Conservation (phyloP, 2,329 filamentous ascomycete genomes). For the Aspergillus melleus region DNA sequence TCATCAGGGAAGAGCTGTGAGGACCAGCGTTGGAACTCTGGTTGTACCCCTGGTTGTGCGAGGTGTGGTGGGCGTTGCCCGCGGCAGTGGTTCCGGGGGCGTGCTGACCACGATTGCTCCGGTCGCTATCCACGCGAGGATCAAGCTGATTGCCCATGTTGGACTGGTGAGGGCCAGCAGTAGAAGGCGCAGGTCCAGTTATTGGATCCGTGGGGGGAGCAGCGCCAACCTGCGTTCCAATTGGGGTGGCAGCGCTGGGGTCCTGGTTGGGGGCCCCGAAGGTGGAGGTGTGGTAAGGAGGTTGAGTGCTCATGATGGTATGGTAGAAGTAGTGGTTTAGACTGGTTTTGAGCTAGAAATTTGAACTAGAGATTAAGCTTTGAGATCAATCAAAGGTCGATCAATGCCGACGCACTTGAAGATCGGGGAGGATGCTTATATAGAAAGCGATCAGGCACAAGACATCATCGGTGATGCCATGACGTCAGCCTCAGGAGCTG, state of each 20-base stretch:
- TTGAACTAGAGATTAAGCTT: not conserved
- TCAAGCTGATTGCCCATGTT: conserved; percentile 40
- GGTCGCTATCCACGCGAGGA: conserved; percentile 27
- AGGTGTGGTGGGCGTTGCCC: conserved; percentile 1
- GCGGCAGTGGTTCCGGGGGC: not conserved
- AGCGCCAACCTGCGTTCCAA: conserved; percentile 12
- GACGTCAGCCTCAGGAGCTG: not conserved
- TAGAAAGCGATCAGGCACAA: not conserved
- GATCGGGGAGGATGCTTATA: not conserved
- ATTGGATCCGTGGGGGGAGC: conserved; percentile 4
- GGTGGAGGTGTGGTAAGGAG: conserved; percentile 16
- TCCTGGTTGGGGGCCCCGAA: conserved; percentile 13
- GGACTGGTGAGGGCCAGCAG: conserved; percentile 19
- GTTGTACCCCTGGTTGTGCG: too few relatives aligned
- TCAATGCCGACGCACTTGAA: not conserved
- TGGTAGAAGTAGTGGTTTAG: not conserved
- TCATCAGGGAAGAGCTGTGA: conserved; percentile 14
- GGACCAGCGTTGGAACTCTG: too few relatives aligned
- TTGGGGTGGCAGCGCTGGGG: conserved; percentile 12
- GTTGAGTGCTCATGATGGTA: conserved; percentile 18
- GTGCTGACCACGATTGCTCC: not conserved
- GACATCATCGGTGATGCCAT: not conserved
- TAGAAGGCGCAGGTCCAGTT: conserved; percentile 15
- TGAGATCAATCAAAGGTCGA: not conserved
- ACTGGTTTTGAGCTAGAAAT: not conserved